Percentiles rank a stretch among this genome's conserved stretches.
Conservation (phyloP, 2,329 filamentous ascomycete species). For the Aspergillus nomiae region DNA sequence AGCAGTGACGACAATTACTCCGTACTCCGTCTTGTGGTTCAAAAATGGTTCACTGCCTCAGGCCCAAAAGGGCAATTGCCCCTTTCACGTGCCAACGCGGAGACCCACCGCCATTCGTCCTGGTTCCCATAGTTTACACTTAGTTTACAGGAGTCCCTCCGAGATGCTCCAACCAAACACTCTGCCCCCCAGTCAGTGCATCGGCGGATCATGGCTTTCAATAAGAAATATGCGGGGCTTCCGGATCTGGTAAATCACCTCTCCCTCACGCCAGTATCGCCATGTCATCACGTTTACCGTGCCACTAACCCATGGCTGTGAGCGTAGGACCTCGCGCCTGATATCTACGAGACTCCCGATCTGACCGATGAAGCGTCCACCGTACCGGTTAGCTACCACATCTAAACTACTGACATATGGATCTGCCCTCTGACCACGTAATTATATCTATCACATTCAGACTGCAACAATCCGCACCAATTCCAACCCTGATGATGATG, state of each 20-base stretch:
- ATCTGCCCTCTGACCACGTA: conserved; percentile 16
- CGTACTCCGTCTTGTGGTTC: background rate
- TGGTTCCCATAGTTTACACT: conserved; percentile 13
- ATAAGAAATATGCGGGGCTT: conserved; percentile 78
- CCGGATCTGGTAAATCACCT: conserved; percentile 68
- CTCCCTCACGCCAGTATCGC: background rate
- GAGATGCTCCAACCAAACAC: background rate
- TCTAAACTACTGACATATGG: background rate
- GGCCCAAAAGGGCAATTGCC: background rate
- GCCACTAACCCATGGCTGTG: conserved; percentile 1
- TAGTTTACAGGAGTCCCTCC: background rate
- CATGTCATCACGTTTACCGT: conserved; percentile 2
- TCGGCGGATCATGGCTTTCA: conserved; percentile 57
- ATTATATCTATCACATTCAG: conserved; percentile 55
- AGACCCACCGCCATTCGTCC: background rate
- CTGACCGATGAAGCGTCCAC: conserved; percentile 89
- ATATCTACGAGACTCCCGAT: conserved; percentile 95
- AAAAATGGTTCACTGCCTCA: background rate
- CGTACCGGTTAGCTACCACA: conserved; percentile 62
- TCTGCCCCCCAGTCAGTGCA: background rate
- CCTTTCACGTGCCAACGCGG: conserved; percentile 15
- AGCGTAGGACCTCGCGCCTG: conserved; percentile 81
- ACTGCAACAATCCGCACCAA: conserved; percentile 58
- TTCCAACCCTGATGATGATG: conserved; percentile 60
- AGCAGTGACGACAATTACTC: no score